These are phyloP conservation scores for Podospora comata DNA, from an alignment of 495 filamentous ascomycete genomes.

Conservation along the genomic window DNA sequence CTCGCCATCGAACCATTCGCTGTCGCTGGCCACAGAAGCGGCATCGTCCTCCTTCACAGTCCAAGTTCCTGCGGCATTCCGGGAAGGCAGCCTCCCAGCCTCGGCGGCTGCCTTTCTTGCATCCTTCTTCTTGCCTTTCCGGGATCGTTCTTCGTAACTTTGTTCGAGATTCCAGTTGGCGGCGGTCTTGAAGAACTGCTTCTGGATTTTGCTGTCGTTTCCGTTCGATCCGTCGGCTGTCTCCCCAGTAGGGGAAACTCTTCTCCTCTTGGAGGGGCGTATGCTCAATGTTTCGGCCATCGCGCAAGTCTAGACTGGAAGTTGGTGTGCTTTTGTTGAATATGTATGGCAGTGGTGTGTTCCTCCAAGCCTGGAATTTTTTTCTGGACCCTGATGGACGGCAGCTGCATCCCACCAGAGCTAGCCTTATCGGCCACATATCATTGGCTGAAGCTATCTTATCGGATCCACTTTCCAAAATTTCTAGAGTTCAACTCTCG, in stretches of 20 bases:
- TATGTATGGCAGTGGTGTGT: background rate
- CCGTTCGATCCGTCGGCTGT: slow-evolving; percentile 28
- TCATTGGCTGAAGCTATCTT: slow-evolving; percentile 22
- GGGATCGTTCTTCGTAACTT: slow-evolving; percentile 75
- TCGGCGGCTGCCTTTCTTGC: slow-evolving; percentile 50
- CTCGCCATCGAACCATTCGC: slow-evolving; percentile 51
- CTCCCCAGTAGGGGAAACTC: slow-evolving; percentile 40
- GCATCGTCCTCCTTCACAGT: slow-evolving; percentile 48
- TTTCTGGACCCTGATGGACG: slow-evolving; percentile 18
- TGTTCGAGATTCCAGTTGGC: slow-evolving; percentile 83
- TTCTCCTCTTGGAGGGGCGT: slow-evolving; percentile 45
- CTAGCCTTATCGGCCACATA: slow-evolving; percentile 14
- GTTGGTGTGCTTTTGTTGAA: slow-evolving; percentile 2
- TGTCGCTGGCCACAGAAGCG: slow-evolving; percentile 50
- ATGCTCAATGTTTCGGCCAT: slow-evolving; percentile 35
- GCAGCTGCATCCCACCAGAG: slow-evolving; percentile 15
- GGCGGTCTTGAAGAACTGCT: slow-evolving; percentile 46
- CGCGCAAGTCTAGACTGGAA: background rate
- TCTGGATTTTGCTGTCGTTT: slow-evolving; percentile 37
- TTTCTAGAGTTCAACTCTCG: slow-evolving; percentile 12
- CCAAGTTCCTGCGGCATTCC: slow-evolving; percentile 70
- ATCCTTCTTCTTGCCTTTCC: slow-evolving; percentile 69
- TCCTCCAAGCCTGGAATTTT: slow-evolving; percentile 16
- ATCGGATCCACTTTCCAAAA: slow-evolving; percentile 29
- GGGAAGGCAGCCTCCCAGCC: slow-evolving; percentile 68